phyloP scores from a whole-genome alignment of 106 monocot genomes.

The Vanilla planifolia region DNA sequence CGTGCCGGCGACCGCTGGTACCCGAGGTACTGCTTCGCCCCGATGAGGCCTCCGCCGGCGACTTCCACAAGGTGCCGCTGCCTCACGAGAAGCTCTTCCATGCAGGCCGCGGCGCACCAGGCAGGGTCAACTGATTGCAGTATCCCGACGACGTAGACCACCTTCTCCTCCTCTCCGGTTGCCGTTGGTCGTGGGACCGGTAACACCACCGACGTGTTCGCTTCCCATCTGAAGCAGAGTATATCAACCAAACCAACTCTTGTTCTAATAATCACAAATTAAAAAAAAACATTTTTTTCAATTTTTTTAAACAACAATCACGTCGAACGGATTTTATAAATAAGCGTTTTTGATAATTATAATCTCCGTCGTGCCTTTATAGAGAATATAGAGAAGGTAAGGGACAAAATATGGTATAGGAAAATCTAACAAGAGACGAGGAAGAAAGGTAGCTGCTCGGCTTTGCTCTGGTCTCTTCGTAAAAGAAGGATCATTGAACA shows the following conservation, averaged over 20 bases:
- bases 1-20: conserved; percentile 19
- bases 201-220: conserved; percentile 60
- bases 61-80: conserved; percentile 30
- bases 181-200: conserved; percentile 17
- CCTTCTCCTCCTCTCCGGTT: conserved; percentile 10
- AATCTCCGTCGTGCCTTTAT: too few relatives aligned
- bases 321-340: too few relatives aligned
- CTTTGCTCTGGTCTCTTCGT: background rate
- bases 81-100: conserved; percentile 27
- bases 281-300: too few relatives aligned
- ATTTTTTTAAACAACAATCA: too few relatives aligned
- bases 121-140: conserved; percentile 46
- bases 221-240: conserved; percentile 83
- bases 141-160: conserved; percentile 60
- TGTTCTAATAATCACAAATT: too few relatives aligned
- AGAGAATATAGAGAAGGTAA: too few relatives aligned
- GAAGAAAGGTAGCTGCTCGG: background rate
- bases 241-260: too few relatives aligned
- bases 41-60: conserved; percentile 16
- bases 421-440: background rate
- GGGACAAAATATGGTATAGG: background rate
- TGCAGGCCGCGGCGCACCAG: conserved; percentile 25
- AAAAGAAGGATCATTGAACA: background rate
- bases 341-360: too few relatives aligned
- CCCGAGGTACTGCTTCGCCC: conserved; percentile 76